Evolutionary conservation across 805 yeast genomes (phyloP).

Genomic region (Candida odintsovae): DNA sequence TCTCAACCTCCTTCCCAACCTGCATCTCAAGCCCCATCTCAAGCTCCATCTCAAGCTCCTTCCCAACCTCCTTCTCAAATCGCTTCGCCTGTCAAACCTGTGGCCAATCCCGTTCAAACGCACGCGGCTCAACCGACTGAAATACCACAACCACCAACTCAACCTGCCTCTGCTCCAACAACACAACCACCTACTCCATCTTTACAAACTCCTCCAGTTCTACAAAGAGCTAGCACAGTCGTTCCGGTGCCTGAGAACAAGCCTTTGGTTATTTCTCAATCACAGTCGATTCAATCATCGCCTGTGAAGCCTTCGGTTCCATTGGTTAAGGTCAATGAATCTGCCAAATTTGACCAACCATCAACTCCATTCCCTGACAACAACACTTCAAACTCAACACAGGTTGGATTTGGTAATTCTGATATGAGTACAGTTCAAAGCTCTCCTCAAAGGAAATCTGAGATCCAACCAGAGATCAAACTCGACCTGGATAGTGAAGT

Average conservation of each 20-base stretch:
- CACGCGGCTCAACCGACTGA: neutral
- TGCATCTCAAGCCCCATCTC: neutral
- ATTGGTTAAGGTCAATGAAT: neutral
- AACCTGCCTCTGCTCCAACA: neutral
- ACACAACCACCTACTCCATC: neutral
- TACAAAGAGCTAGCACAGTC: neutral
- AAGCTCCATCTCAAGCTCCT: neutral
- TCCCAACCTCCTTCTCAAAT: neutral
- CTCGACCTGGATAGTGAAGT: neutral
- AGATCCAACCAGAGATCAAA: neutral
- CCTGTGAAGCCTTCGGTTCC: neutral
- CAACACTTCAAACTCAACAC: neutral
- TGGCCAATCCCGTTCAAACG: neutral
- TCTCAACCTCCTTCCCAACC: neutral
- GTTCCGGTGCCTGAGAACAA: neutral
- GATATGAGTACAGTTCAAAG: neutral
- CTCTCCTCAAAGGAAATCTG: neutral
- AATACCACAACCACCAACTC: neutral
- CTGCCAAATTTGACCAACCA: neutral
- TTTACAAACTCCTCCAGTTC: neutral
- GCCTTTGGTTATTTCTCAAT: neutral
- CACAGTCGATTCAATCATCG: neutral
- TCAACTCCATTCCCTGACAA: neutral
- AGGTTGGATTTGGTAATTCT: neutral
- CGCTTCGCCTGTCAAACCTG: neutral